These are phyloP conservation scores for Fusarium bactridioides DNA, from an alignment of 2,329 filamentous ascomycete genomes.

Conservation along the genomic window DNA sequence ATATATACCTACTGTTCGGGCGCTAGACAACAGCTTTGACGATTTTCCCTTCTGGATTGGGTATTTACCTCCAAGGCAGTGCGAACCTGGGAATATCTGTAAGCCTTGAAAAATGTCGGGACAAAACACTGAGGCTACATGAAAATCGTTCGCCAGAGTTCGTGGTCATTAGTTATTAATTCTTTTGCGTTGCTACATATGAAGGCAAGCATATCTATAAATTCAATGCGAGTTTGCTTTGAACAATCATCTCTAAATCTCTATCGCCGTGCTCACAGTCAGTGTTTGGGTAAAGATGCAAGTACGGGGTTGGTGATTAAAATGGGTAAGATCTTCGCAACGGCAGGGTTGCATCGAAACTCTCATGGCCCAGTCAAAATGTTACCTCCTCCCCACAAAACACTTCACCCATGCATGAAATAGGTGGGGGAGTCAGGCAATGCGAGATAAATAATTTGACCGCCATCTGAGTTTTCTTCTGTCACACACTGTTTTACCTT, in stretches of 20 bases:
- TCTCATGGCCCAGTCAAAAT: not conserved
- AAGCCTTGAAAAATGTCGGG: no score
- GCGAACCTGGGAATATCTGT: not conserved
- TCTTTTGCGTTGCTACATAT: not conserved
- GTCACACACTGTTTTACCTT: not conserved
- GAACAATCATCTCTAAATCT: accelerated
- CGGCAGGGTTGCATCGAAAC: not conserved
- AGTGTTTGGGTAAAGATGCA: not conserved
- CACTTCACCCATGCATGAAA: not conserved
- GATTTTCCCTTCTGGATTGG: no score
- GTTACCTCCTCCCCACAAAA: not conserved
- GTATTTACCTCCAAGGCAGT: not conserved
- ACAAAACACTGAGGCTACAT: not conserved
- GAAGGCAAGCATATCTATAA: no score
- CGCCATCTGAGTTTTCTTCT: conserved; percentile 13
- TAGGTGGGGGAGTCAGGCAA: conserved; percentile 4
- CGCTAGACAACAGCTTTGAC: not conserved
- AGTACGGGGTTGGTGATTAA: not conserved
- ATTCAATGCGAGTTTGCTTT: not conserved
- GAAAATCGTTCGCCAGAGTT: no score
- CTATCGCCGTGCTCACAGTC: not conserved
- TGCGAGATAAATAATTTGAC: conserved; percentile 18
- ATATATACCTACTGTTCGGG: no score
- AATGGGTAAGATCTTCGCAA: not conserved
- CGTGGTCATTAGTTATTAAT: not conserved